Base-by-base conservation (phyloP, 1,284 basidiomycete genomes). In the Anthracocystis walkeri region DNA sequence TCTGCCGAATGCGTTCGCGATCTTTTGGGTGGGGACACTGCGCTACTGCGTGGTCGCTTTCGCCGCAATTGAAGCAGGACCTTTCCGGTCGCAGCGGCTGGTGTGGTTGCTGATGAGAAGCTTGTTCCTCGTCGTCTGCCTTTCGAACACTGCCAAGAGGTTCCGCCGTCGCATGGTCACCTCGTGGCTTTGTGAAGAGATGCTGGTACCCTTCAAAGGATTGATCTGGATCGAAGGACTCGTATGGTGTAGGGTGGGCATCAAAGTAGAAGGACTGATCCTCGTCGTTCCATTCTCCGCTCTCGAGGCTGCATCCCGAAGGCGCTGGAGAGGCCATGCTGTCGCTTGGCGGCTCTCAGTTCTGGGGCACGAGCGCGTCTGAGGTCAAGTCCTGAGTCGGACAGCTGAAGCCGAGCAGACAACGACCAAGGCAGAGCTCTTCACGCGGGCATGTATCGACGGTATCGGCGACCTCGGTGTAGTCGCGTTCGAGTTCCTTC, bases 401-500 rank as follows among this genome's bases (percentile, higher is more conserved):
- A 41, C 72, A 75, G 20, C 41, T 35, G 27, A 55, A 58, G 16
- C 72, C 72, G 5, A 75, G 29, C 42, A 52, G 40, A 41, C 72
- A 75, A 18, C 72, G 72, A 38, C 72, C 72, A 16, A 56, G 55
- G 46, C 72, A 75, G n/a, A 58, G 62, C 29, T 55, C 33, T 41
- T 63, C 27, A 38, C 62, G 62, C n/a, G 58, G 51, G 20, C 72
- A 75, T n/a, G 72, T 69, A 18, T 69, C 57, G 35, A 16, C 18
- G 2, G 72, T 65, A 41, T 69, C 66, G 10, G 16, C 27, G 2
- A 56, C 58, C n/a, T 69, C 41, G 42, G 62, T 65, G 21, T 38
- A 67, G 52, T 71, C 73, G 18, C 67, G 52, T 2, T 75, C 73
- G 46, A 75, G 67, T 49, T 75, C 67, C 41, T 71, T 75, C 16